phyloP scores from a whole-genome alignment of 2,329 filamentous ascomycete genomes.

The Monosporascus sp. region DNA sequence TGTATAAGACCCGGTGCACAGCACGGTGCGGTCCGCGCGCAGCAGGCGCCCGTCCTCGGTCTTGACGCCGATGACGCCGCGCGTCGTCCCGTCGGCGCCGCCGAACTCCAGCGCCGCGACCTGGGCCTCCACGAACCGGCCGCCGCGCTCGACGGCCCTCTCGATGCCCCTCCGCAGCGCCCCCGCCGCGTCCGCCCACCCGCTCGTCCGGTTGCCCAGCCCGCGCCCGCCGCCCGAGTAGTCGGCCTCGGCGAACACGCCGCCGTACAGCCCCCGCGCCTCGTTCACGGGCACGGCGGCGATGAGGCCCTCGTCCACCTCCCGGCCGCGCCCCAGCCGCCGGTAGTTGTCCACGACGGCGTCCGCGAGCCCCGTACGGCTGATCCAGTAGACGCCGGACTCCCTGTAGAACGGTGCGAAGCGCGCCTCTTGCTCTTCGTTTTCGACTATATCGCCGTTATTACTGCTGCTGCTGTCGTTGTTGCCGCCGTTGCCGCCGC shows the following conservation, averaged over 20 bases:
- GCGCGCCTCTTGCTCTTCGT: constrained; percentile 21
- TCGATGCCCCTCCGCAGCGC: constrained; percentile 43
- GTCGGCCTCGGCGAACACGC: constrained; percentile 48
- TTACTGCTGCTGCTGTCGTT: not conserved
- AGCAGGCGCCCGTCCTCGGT: constrained; percentile 34
- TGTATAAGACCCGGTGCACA: constrained; percentile 41
- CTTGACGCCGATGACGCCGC: constrained; percentile 34
- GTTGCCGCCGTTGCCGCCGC: constrained; percentile 22
- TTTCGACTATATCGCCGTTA: not conserved
- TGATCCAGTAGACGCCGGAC: constrained; percentile 43
- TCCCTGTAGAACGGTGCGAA: constrained; percentile 45
- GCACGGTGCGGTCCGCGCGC: constrained; percentile 23
- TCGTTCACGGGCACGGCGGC: constrained; percentile 41
- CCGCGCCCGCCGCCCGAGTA: constrained; percentile 48
- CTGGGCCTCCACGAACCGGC: constrained; percentile 45
- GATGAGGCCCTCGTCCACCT: constrained; percentile 33
- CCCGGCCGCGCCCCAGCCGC: constrained; percentile 20
- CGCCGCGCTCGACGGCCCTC: constrained; percentile 41
- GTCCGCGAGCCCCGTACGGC: constrained; percentile 20
- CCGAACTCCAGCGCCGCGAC: constrained; percentile 36
- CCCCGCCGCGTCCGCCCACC: constrained; percentile 52
- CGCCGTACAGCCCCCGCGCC: constrained; percentile 42
- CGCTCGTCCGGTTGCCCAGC: constrained; percentile 48
- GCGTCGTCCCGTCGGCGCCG: constrained; percentile 15
- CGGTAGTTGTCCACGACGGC: constrained; percentile 29